Conservation (phyloP, 2,329 filamentous ascomycete genomes). For the Leptographium procerum region DNA sequence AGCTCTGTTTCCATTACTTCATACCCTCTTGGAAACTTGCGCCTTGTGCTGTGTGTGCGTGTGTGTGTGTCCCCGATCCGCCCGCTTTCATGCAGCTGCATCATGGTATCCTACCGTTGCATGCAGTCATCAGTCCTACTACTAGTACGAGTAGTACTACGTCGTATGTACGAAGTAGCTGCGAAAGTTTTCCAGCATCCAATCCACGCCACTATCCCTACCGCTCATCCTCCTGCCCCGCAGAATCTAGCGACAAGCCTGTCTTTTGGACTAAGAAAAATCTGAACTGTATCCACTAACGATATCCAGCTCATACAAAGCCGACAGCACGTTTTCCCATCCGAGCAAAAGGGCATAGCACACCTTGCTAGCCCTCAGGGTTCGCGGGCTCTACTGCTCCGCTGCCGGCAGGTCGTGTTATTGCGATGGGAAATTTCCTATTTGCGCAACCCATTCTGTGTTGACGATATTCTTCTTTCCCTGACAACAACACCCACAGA, state of each 20-base stretch:
- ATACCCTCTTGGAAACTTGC: neutral
- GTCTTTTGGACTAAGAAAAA: slow-evolving; percentile 1
- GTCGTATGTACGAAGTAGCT: no score
- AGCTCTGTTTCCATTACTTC: neutral
- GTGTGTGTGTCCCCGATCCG: neutral
- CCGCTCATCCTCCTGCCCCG: neutral
- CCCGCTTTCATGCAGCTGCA: neutral
- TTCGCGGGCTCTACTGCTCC: slow-evolving; percentile 1
- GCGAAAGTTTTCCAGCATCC: neutral
- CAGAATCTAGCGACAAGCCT: neutral
- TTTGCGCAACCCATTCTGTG: slow-evolving; percentile 5
- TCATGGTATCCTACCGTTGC: neutral
- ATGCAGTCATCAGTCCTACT: neutral
- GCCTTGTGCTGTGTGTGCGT: no score
- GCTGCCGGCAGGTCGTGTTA: neutral
- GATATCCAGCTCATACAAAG: slow-evolving; percentile 10
- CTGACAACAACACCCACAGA: neutral
- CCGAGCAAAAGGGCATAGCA: neutral
- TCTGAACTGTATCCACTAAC: slow-evolving; percentile 15
- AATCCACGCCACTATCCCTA: neutral
- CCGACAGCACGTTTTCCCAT: neutral
- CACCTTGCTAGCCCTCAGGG: slow-evolving; percentile 7
- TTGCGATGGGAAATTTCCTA: slow-evolving; percentile 7
- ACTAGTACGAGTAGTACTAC: no score
- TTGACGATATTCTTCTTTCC: neutral